Base-by-base conservation (phyloP, 257 asterid species). In the Nicotiana benthamiana region DNA sequence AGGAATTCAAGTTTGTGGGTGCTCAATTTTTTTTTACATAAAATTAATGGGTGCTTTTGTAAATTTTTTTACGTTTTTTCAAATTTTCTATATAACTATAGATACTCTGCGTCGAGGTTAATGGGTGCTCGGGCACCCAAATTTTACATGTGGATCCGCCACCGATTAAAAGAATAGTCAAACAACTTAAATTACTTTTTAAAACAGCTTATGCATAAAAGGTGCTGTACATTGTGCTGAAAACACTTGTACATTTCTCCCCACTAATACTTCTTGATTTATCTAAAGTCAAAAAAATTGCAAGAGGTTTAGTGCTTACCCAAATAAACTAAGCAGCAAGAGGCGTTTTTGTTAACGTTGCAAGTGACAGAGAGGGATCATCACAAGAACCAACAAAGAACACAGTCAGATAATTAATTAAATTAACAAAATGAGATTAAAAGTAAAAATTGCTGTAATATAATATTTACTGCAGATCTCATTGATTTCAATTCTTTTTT, bases 321-420 rank as follows among this genome's bases (percentile, higher is more conserved):
- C 86, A 95, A 82, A 88, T 95, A 95, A 81, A 93, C 98, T 95
- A 88, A 53, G 74, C 89, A 67, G 89, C 89, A 88, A 72, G 83
- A 79, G 87, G 78, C 84, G 88, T 86, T 90, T 81, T 83, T 13
- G 80, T 63, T 87, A 83, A 84, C 84, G 95, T 88, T 81, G 86
- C 82, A 79, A 72, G 75, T 67, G 80, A 74, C 86, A 84, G 81
- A 48, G 78, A 26, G 24, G 85, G 88, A 84, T 67, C 80, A 81
- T 85, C 91, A 87, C 57, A 89, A 87, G 54, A 82, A 84, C 66
- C 92, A 88, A 57, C 84, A 84, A 83, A 80, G 86, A 83, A 83
- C 20, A 83, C 81, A 88, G 79, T 65, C 83, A 85, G 68, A 75
- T 63, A 75, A 32, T 67, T 79, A 72, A 83, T 61, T 36, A 75